phyloP scores from a whole-genome alignment of 2,329 filamentous ascomycete genomes.

The Mycosphaerella arachidis region DNA sequence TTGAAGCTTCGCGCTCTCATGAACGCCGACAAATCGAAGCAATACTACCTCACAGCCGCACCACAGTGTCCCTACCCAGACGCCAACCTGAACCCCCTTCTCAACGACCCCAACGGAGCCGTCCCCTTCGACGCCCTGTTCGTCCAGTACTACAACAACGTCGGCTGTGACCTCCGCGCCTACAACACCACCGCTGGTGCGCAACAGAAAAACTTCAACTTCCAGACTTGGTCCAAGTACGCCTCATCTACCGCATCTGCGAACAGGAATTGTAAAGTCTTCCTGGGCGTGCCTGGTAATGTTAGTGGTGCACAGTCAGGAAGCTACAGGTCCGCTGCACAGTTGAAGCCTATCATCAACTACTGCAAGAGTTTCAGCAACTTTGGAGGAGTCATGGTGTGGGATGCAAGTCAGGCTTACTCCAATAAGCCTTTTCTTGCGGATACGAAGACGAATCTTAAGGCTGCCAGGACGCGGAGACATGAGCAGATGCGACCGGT shows the following conservation, averaged over 20 bases:
- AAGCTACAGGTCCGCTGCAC: slow-evolving; percentile 31
- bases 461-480: not conserved
- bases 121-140: slow-evolving; percentile 50
- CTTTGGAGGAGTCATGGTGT: slow-evolving; percentile 41
- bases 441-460: slow-evolving; percentile 16
- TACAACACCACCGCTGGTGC: slow-evolving; percentile 24
- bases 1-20: slow-evolving; percentile 31
- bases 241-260: slow-evolving; percentile 25
- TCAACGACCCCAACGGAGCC: slow-evolving; percentile 55
- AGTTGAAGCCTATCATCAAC: slow-evolving; percentile 29
- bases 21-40: slow-evolving; percentile 25
- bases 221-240: slow-evolving; percentile 42
- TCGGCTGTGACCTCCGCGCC: slow-evolving; percentile 35
- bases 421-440: slow-evolving; percentile 29
- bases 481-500: not conserved
- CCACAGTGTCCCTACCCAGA: slow-evolving; percentile 41
- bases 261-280: slow-evolving; percentile 31
- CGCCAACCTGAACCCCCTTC: slow-evolving; percentile 28
- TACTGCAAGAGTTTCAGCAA: slow-evolving; percentile 31
- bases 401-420: slow-evolving; percentile 48
- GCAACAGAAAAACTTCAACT: slow-evolving; percentile 51
- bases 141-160: slow-evolving; percentile 48
- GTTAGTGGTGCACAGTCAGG: slow-evolving; percentile 31
- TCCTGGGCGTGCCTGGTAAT: slow-evolving; percentile 34
- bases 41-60: slow-evolving; percentile 44